Base-by-base conservation (phyloP, 148 eudicot genomes). In the Vaccinium macrocarpon region DNA sequence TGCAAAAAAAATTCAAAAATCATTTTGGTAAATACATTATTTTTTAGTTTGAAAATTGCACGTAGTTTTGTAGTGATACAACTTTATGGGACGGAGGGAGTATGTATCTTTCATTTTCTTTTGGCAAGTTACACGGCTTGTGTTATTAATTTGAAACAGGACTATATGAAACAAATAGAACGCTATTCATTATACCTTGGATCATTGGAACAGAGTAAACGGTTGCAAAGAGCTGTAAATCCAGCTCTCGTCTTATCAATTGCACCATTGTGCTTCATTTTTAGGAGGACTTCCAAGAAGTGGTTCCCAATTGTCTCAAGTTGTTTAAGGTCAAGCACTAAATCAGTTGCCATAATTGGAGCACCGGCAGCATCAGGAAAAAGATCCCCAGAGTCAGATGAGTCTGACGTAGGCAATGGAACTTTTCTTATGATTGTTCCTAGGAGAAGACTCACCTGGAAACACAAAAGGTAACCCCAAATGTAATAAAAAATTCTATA, bases 191-290 rank as follows among this genome's bases (percentile, higher is more conserved):
- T 29, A 64, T 64, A 97, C 99, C 98, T 97, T 86, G 96, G 91
- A 87, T 95, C 97, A 91, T 97, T 91, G 52, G 99, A 97, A 86
- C 97, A 97, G 74, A 97, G 98, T 89, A 97, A 89, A 64, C 98
- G 99, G 86, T 97, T 97, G 94, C 99, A 97, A 71, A 97, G 98
- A 68, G 99, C 99, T 61, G 99, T 92, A 90, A 97, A 97, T 78
- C 99, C 99, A 77, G 99, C 99, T 87, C 99, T 92, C 46, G 99
- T 97, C 90, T 97, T 97, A 85, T 97, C 99, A 79, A 97, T 95
- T 76, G 99, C 99, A 81, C 99, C 99, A 85, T 90, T 95, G 87
- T 97, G 99, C 84, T 97, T 97, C 99, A 97, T 93, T 90, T 97
- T 97, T 81, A 97, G 85, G 68, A 97, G 97, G 77, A 97, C 98